Percentiles rank a stretch among this genome's conserved stretches.
These are phyloP conservation scores for Lindgomyces ingoldianus DNA, from an alignment of 495 filamentous ascomycete species.

Conservation along the genomic window DNA sequence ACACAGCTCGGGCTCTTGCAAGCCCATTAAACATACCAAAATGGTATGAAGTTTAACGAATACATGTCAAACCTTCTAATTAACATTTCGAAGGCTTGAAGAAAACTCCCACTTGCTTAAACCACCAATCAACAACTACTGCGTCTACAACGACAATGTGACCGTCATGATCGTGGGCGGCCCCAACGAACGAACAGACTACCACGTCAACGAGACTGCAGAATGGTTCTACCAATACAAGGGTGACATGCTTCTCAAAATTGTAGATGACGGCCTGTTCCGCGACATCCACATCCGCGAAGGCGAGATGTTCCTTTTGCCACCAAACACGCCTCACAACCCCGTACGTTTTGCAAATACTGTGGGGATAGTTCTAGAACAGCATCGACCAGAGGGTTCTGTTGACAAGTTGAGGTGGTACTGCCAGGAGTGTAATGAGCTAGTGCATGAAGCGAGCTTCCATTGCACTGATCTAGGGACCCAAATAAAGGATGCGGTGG, in stretches of 20 bases:
- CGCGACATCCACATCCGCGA: constrained; percentile 86
- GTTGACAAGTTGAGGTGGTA: constrained; percentile 92
- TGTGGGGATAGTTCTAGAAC: constrained; percentile 86
- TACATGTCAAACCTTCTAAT: constrained; percentile 16
- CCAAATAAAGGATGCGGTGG: constrained; percentile 92
- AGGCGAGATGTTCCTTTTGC: constrained; percentile 92
- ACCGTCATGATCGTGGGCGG: constrained; percentile 95
- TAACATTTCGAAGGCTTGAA: constrained; percentile 66
- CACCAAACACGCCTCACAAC: constrained; percentile 83
- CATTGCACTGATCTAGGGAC: constrained; percentile 92
- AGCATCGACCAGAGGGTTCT: constrained; percentile 67
- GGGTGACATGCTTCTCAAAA: constrained; percentile 90
- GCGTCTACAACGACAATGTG: constrained; percentile 80
- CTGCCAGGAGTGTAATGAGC: constrained; percentile 65
- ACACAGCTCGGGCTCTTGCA: constrained; percentile 42
- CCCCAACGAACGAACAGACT: constrained; percentile 94
- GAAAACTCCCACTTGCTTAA: constrained; percentile 90
- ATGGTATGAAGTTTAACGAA: constrained; percentile 58
- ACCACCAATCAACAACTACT: constrained; percentile 96
- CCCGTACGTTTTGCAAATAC: constrained; percentile 69
- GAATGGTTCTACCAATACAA: constrained; percentile 98
- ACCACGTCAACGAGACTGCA: constrained; percentile 94
- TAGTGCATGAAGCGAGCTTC: constrained; percentile 86
- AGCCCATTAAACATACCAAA: constrained; percentile 76
- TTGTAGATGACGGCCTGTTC: constrained; percentile 69